phyloP scores from a whole-genome alignment of 805 yeast species.

The Nakazawaea populi region DNA sequence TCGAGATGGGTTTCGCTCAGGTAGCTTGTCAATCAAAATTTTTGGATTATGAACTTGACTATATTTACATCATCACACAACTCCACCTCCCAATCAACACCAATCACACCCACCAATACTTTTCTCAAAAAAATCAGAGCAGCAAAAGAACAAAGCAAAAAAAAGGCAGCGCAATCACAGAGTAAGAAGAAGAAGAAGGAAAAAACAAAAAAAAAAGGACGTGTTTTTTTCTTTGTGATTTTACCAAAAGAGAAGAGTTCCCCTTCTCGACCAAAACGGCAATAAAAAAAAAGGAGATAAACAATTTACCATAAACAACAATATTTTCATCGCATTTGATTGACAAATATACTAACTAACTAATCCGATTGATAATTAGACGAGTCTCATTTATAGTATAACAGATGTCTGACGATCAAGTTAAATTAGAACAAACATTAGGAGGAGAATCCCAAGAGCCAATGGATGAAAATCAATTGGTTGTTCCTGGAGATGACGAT shows the following conservation, averaged over 20 bases:
- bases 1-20: too few relatives aligned
- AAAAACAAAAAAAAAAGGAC: background rate
- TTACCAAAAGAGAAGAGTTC: background rate
- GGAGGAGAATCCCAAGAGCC: constrained; percentile 10
- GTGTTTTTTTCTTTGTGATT: background rate
- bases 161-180: background rate
- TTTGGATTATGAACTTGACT: too few relatives aligned
- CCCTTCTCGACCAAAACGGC: background rate
- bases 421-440: constrained; percentile 9
- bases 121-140: too few relatives aligned
- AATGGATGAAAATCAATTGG: constrained; percentile 9
- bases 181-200: background rate
- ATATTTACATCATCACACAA: too few relatives aligned
- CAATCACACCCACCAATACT: too few relatives aligned
- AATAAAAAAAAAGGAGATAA: background rate
- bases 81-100: too few relatives aligned
- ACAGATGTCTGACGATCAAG: constrained; percentile 10
- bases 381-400: too few relatives aligned
- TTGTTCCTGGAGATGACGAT: constrained; percentile 36
- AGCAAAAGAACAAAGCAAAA: too few relatives aligned
- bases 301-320: background rate
- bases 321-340: background rate
- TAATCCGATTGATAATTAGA: background rate
- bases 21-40: too few relatives aligned
- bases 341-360: background rate